phyloP scores from a whole-genome alignment of 2,329 filamentous ascomycete species.

The Metarhizium anisopliae region DNA sequence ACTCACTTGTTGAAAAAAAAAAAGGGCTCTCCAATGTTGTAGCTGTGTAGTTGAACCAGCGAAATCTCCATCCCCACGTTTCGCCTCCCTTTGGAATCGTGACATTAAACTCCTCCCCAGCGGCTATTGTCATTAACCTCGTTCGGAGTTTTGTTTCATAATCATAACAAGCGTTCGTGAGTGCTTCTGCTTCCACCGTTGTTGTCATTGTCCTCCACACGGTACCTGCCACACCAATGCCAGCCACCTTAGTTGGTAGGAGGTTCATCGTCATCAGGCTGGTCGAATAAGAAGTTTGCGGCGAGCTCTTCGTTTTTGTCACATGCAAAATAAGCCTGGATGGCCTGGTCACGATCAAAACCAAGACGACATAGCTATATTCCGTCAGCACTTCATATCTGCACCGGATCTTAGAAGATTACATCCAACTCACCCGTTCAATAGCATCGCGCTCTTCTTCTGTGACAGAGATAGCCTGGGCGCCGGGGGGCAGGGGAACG shows the following conservation, averaged over 20 bases:
- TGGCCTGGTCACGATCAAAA: constrained; percentile 86
- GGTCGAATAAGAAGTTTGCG: constrained; percentile 96
- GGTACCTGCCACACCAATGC: neutral
- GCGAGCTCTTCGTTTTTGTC: constrained; percentile 99
- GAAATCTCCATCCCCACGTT: neutral
- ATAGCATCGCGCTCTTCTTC: constrained; percentile 96
- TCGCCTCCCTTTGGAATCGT: neutral
- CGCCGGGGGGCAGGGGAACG: constrained; percentile 74
- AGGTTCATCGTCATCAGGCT: constrained; percentile 75
- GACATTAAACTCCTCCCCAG: neutral
- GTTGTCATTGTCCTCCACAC: neutral
- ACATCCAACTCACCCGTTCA: constrained; percentile 58
- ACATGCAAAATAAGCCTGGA: constrained; percentile 97
- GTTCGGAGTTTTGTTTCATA: constrained; percentile 2
- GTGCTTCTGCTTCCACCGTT: neutral
- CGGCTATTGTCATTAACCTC: neutral
- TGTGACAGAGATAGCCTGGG: constrained; percentile 83
- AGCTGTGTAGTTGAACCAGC: neutral
- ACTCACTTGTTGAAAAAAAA: neutral
- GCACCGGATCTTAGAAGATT: neutral
- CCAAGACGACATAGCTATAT: constrained; percentile 78
- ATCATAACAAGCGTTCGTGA: constrained; percentile 3
- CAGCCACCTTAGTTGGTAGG: constrained; percentile 29
- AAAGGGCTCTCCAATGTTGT: neutral
- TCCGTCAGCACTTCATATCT: neutral